These are phyloP conservation scores for Colletotrichum tropicale DNA, from an alignment of 2,329 filamentous ascomycete species.

Conservation along the genomic window DNA sequence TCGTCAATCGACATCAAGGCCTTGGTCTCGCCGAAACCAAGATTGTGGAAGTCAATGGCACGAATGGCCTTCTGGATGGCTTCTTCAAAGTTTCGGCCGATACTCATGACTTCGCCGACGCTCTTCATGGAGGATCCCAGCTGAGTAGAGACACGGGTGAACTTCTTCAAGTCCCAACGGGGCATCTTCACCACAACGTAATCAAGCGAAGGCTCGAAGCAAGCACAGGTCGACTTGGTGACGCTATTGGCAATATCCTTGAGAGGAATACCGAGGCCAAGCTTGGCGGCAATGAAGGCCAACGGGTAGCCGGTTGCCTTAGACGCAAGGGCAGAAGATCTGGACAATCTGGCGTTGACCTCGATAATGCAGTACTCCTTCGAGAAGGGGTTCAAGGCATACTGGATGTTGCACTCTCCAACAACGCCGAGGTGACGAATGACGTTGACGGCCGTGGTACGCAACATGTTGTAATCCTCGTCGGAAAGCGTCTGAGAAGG, in stretches of 20 bases:
- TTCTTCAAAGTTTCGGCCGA: constrained; percentile 95
- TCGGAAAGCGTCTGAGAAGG: constrained; percentile 96
- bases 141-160: constrained; percentile 93
- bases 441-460: constrained; percentile 95
- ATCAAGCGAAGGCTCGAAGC: constrained; percentile 97
- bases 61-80: constrained; percentile 98
- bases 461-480: constrained; percentile 98
- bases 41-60: constrained; percentile 91
- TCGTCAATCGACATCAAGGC: constrained; percentile 95
- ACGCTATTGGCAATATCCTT: constrained; percentile 98
- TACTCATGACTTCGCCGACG: constrained; percentile 98
- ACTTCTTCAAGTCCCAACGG: constrained; percentile 98
- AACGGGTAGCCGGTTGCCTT: constrained; percentile 97
- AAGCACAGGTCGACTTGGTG: constrained; percentile 93
- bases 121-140: constrained; percentile 99
- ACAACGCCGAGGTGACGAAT: constrained; percentile 97
- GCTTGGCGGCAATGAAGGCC: constrained; percentile 95
- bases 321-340: constrained; percentile 93
- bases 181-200: constrained; percentile 99
- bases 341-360: constrained; percentile 94
- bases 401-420: constrained; percentile 99
- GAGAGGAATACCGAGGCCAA: constrained; percentile 91
- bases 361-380: constrained; percentile 99
- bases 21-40: constrained; percentile 90
- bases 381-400: constrained; percentile 93